Evolutionary conservation across 225 moss, liverwort and hornwort species (phyloP), one percentile per base, ranked within the genome.

Genomic region (Straminergon stramineum): DNA sequence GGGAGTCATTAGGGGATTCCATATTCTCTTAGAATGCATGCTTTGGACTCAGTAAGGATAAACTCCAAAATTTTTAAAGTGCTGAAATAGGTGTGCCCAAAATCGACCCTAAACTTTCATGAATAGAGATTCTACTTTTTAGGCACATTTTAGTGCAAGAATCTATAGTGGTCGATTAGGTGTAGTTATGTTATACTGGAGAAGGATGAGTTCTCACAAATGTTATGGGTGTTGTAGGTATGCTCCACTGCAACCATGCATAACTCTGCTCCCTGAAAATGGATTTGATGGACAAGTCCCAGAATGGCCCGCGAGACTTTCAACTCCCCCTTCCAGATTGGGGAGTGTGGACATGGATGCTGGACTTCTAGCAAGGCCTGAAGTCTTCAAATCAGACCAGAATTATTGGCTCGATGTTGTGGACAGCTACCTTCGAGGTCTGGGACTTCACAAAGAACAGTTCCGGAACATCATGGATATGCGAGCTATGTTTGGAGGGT

Each of bases 381-480:
- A 93, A 61, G 92, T 95, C 51, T 96, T 96, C 88, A 91, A 91
- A 67, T 67, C 97, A 81, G 91, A 97, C 64, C 90, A 97, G 92
- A 88, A 90, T 79, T 94, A 94, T 86, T 97, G 96, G 97, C 82
- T 91, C 84, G 93, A 76, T 65, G 91, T 97, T 27, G 96, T 96
- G 85, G 90, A 88, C 55, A 88, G 94, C 57, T 97, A 97, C 87
- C 94, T 97, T 17, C 92, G 92, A 83, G 97, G 97, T 77, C 91
- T 97, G 45, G 97, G 97, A 57, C 90, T 97, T 61, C 94, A 94
- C 39, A 92, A 89, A 87, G 94, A 93, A 66, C 84, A 93, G n/a
- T 90, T 97, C 63, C 93, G 97, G 85, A 97, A 97, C 87, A 91
- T 97, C 39, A 97, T 97, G 96, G 96, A 96, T 79, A 96, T 96